These are phyloP conservation scores for Sanguinoderma infundibulare DNA, from an alignment of 1,284 basidiomycete genomes.

Conservation along the genomic window DNA sequence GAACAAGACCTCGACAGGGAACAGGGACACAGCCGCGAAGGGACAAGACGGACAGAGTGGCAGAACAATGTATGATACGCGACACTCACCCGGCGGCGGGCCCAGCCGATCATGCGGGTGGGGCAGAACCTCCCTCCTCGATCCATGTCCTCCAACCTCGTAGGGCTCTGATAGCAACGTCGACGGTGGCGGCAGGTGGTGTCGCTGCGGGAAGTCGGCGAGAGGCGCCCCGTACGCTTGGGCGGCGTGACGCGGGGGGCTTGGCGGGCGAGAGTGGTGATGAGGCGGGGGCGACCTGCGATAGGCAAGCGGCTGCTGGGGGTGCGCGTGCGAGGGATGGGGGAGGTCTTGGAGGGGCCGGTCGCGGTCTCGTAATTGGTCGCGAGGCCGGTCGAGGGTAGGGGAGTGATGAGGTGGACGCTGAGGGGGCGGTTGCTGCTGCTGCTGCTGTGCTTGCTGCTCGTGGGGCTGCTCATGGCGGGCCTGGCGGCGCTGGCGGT, in stretches of 20 bases:
- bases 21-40: not conserved
- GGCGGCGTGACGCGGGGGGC: conserved; percentile 27
- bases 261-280: conserved; percentile 23
- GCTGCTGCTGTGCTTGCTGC: conserved; percentile 21
- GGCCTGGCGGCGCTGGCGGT: conserved; percentile 34
- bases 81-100: conserved; percentile 28
- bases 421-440: conserved; percentile 25
- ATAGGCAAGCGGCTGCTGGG: conserved; percentile 18
- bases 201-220: conserved; percentile 14
- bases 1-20: not conserved
- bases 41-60: conserved; percentile 12
- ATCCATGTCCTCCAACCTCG: conserved; percentile 23
- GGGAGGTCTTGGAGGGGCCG: conserved; percentile 19
- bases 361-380: conserved; percentile 25
- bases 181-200: conserved; percentile 28
- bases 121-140: conserved; percentile 25
- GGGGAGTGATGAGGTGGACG: conserved; percentile 30
- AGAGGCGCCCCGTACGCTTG: conserved; percentile 14
- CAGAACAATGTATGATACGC: conserved; percentile 11
- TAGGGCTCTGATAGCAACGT: conserved; percentile 27
- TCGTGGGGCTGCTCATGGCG: conserved; percentile 26
- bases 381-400: conserved; percentile 27
- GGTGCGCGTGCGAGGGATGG: conserved; percentile 11
- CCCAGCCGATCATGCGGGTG: conserved; percentile 29
- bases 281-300: conserved; percentile 28